Percentiles rank a stretch among this genome's conserved stretches.
These are phyloP conservation scores for Rosellinia necatrix DNA, from an alignment of 2,329 filamentous ascomycete genomes.

Conservation along the genomic window DNA sequence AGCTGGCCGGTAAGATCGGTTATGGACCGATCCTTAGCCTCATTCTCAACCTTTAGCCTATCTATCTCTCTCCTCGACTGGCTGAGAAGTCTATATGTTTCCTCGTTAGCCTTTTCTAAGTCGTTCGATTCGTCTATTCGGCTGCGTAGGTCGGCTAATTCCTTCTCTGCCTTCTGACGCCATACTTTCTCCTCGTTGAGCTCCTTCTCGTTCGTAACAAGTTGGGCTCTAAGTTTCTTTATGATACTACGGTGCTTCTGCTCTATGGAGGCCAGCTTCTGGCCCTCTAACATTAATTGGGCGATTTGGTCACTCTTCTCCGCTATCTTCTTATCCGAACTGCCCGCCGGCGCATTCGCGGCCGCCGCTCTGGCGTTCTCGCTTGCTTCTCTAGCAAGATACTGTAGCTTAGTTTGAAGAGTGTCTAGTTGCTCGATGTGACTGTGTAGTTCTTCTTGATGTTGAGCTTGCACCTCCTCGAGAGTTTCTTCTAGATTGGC, in stretches of 20 bases:
- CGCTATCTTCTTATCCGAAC: conserved; percentile 76
- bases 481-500: conserved; percentile 44
- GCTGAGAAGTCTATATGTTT: conserved; percentile 39
- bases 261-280: conserved; percentile 83
- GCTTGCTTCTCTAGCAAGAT: conserved; percentile 78
- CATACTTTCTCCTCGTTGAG: conserved; percentile 62
- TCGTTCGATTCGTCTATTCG: conserved; percentile 56
- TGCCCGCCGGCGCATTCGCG: conserved; percentile 65
- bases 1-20: conserved; percentile 72
- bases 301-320: conserved; percentile 93
- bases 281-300: conserved; percentile 87
- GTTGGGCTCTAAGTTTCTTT: conserved; percentile 75
- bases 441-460: conserved; percentile 80
- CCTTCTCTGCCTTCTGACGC: conserved; percentile 61
- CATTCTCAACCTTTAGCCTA: conserved; percentile 64
- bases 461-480: conserved; percentile 53
- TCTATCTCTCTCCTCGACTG: conserved; percentile 52
- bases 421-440: conserved; percentile 92
- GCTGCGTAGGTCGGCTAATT: conserved; percentile 52
- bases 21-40: conserved; percentile 67
- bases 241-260: conserved; percentile 82
- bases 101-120: conserved; percentile 59
- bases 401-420: conserved; percentile 87
- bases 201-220: conserved; percentile 68
- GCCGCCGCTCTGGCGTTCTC: conserved; percentile 74